Conservation (phyloP, 2,329 filamentous ascomycete genomes). For the Fusarium paranaense region DNA sequence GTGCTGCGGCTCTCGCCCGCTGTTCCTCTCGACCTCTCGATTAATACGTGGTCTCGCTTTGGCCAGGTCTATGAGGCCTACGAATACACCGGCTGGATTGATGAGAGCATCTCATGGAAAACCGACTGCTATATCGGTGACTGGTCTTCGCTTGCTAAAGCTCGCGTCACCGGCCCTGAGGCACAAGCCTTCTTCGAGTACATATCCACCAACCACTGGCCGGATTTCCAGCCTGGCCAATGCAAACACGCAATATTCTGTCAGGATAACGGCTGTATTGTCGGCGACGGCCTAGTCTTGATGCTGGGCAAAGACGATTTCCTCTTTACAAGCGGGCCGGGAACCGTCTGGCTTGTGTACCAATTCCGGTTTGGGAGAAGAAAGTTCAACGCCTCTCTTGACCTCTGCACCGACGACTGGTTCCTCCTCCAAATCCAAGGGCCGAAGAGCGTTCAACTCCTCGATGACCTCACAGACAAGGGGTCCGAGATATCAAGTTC, state of each 20-base stretch:
- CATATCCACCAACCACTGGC: neutral
- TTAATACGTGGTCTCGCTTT: neutral
- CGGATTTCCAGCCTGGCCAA: neutral
- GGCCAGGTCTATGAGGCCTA: neutral
- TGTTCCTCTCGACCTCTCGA: neutral
- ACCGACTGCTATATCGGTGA: conserved; percentile 11
- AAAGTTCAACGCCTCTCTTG: neutral
- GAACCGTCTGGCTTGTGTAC: neutral
- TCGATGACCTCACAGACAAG: neutral
- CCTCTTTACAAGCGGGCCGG: neutral
- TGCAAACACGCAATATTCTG: neutral
- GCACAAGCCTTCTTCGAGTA: conserved; percentile 6
- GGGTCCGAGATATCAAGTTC: neutral
- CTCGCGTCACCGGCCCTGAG: conserved; percentile 1
- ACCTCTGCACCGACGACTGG: neutral
- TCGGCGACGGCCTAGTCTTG: neutral
- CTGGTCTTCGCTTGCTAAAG: conserved; percentile 10
- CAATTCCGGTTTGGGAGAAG: neutral
- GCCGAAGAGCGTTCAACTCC: neutral
- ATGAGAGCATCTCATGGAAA: conserved; percentile 11
- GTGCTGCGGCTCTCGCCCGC: too few species aligned
- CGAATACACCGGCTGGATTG: neutral
- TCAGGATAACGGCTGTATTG: neutral
- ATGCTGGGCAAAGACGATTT: neutral
- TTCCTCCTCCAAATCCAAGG: neutral